Evolutionary conservation across 805 yeast species (phyloP), one percentile per base, ranked within the genome.

Genomic region (Metschnikowia arizonensis): DNA sequence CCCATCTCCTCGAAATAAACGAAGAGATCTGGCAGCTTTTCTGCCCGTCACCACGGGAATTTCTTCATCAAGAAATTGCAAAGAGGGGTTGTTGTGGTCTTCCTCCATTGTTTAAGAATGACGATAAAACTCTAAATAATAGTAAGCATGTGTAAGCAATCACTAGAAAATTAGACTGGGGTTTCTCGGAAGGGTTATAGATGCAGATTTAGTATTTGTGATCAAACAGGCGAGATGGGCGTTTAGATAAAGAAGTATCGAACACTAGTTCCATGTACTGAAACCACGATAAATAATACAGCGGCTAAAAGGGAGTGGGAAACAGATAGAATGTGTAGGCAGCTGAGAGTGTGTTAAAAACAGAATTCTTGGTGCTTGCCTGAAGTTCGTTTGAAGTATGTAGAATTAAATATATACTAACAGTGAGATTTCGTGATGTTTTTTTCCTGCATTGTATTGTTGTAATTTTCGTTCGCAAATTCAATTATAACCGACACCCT

Each of bases 11-110:
- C 78, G 66, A 55, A 81, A 81, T 11, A 81, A 60, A 35, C 83
- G 63, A 19, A 81, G 60, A 1, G 83, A 76, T 42, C 76, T 67
- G 10, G 84, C 83, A 0, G 83, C 83, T 54, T 78, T 78, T 47
- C 83, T 64, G 4, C 82, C 82, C 1, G 79, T 69, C 29, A 73
- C 65, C 5, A 52, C 48, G 5, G 50, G 50, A 8, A 46, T 25
- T 8, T 46, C 52, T 4, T 36, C 45, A 29, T 47, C 55, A 21
- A 44, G 36, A 31, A 39, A 29, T 19, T 37, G 25, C 39, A 50
- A 37, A 21, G 54, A 43, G 15, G 47, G 33, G 21, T 40, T 39
- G 35, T 29, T 30, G 21, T 30, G 42, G 26, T 39, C 42, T 11
- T 31, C 14, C 17, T 39, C 34, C 42, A 39, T 39, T 39, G 33